Evolutionary conservation across 2,329 filamentous ascomycete genomes (phyloP).

Genomic region (Penicillium concentricum): DNA sequence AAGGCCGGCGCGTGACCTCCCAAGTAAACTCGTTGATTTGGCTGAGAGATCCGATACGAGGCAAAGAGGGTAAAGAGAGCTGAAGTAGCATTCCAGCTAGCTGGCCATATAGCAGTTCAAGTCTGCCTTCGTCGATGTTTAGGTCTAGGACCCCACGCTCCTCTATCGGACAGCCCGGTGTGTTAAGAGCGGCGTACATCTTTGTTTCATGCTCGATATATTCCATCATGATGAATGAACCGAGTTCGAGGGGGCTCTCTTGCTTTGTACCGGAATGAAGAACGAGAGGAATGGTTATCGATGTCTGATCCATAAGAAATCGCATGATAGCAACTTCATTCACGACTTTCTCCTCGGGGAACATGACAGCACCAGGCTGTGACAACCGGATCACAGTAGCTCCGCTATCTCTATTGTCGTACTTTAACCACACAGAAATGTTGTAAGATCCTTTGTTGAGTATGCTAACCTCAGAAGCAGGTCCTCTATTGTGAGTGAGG

Average conservation of each 20-base stretch:
- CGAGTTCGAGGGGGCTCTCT: background rate
- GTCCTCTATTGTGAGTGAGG: too few species aligned
- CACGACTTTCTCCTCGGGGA: background rate
- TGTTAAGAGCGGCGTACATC: background rate
- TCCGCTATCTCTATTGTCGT: too few species aligned
- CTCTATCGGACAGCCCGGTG: background rate
- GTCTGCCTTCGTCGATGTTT: background rate
- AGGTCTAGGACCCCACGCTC: background rate
- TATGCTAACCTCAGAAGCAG: too few species aligned
- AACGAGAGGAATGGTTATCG: background rate
- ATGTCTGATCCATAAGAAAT: background rate
- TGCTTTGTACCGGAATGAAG: background rate
- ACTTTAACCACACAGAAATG: background rate
- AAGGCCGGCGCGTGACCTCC: background rate
- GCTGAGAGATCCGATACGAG: background rate
- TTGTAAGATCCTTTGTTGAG: too few species aligned
- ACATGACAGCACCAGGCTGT: background rate
- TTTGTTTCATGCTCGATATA: background rate
- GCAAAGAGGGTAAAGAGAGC: background rate
- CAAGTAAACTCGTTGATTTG: background rate
- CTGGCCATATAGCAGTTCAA: background rate
- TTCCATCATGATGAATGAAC: background rate
- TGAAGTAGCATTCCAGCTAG: background rate
- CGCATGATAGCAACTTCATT: background rate
- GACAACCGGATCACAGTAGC: background rate